Evolutionary conservation across 2,329 filamentous ascomycete species (phyloP).

Genomic region (Penicillium griseofulvum): DNA sequence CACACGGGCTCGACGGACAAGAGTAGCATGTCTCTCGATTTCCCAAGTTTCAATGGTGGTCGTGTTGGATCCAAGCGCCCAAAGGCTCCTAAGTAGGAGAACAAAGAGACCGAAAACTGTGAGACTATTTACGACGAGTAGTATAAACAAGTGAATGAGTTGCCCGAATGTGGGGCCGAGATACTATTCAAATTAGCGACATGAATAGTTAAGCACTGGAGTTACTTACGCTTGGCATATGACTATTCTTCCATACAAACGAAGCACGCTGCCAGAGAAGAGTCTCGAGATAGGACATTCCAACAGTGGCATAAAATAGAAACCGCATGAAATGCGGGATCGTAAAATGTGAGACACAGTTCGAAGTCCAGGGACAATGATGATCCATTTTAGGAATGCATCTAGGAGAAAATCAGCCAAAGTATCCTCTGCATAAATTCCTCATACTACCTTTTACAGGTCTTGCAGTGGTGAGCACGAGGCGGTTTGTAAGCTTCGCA

Average conservation of each 20-base stretch:
- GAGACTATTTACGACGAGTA: slow-evolving; percentile 55
- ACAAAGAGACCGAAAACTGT: slow-evolving; percentile 56
- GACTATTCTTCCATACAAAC: slow-evolving; percentile 54
- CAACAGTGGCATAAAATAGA: slow-evolving; percentile 57
- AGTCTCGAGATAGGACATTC: slow-evolving; percentile 57
- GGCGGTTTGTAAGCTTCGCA: slow-evolving; percentile 62
- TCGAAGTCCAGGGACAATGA: slow-evolving; percentile 65
- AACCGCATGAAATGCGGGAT: slow-evolving; percentile 66
- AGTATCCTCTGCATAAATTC: neutral
- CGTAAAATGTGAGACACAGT: slow-evolving; percentile 65
- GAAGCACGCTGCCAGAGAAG: slow-evolving; percentile 53
- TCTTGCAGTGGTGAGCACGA: slow-evolving; percentile 64
- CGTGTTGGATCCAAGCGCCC: slow-evolving; percentile 56
- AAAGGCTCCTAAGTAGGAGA: slow-evolving; percentile 55
- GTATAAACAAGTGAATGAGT: slow-evolving; percentile 55
- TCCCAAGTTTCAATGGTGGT: slow-evolving; percentile 67
- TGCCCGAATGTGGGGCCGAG: slow-evolving; percentile 56
- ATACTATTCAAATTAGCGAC: slow-evolving; percentile 45
- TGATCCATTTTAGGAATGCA: slow-evolving; percentile 66
- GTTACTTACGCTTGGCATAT: slow-evolving; percentile 56
- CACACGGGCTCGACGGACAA: slow-evolving; percentile 46
- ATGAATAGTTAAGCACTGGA: neutral
- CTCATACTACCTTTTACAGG: slow-evolving; percentile 53
- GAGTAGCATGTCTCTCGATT: slow-evolving; percentile 49
- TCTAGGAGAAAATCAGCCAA: slow-evolving; percentile 35